Evolutionary conservation across 148 eudicot species (phyloP).

Genomic region (Arbutus unedo): DNA sequence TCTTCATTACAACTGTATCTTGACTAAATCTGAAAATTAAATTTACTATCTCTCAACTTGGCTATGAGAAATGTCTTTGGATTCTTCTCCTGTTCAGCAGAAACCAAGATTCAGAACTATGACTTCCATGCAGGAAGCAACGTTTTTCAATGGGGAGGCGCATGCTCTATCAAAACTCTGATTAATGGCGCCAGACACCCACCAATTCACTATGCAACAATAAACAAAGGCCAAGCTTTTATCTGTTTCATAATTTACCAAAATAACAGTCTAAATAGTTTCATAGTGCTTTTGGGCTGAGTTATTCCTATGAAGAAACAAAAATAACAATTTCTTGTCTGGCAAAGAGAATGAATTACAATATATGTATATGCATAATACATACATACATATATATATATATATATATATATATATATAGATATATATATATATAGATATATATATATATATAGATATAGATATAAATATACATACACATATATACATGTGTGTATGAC

Average conservation of each 20-base stretch:
- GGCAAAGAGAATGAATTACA: background rate
- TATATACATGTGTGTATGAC: too few relatives aligned
- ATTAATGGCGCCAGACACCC: background rate
- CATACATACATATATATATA: too few relatives aligned
- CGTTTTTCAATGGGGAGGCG: background rate
- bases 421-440: too few relatives aligned
- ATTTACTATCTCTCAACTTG: background rate
- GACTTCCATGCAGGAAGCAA: constrained; percentile 2
- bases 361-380: background rate
- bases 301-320: background rate
- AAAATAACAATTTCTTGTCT: background rate
- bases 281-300: background rate
- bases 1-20: background rate
- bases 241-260: background rate
- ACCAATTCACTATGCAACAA: background rate
- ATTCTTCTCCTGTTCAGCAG: background rate
- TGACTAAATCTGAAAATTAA: background rate
- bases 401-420: too few relatives aligned
- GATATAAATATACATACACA: too few relatives aligned
- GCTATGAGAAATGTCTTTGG: background rate
- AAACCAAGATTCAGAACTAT: constrained; percentile 4
- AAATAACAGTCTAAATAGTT: background rate
- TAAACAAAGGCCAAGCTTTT: background rate
- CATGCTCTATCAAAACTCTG: background rate
- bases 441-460: too few relatives aligned